Conservation (phyloP, 768 basidiomycete genomes). For the Hericium coralloides region DNA sequence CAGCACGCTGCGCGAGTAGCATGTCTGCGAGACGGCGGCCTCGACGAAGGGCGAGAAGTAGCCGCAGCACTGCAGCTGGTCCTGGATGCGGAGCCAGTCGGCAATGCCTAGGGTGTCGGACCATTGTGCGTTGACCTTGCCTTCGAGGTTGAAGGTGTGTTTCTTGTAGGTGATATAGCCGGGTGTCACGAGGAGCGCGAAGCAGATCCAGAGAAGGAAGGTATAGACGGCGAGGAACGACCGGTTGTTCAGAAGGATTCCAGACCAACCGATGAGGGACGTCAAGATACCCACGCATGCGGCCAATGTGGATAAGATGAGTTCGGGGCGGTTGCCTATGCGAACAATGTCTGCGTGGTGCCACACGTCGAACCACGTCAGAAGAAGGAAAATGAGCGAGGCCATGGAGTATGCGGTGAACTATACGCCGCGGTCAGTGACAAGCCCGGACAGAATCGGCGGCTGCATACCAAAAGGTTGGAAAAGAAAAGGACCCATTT, state of each 20-base stretch:
- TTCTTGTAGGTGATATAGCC: conserved; percentile 76
- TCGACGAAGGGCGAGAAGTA: conserved; percentile 76
- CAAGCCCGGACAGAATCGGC: neutral
- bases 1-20: conserved; percentile 61
- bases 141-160: conserved; percentile 70
- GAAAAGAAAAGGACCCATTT: conserved; percentile 72
- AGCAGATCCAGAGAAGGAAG: conserved; percentile 64
- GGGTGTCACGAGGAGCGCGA: conserved; percentile 61
- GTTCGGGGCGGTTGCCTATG: conserved; percentile 57
- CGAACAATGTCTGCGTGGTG: conserved; percentile 60
- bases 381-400: conserved; percentile 54
- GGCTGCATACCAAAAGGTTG: conserved; percentile 42
- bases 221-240: conserved; percentile 70
- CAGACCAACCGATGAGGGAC: conserved; percentile 67
- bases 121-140: conserved; percentile 76
- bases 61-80: conserved; percentile 70
- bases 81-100: conserved; percentile 63
- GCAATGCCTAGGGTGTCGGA: conserved; percentile 46
- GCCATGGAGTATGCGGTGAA: conserved; percentile 53
- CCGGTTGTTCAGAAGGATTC: conserved; percentile 78
- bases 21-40: conserved; percentile 65
- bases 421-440: conserved; percentile 19
- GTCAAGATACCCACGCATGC: conserved; percentile 52
- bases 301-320: conserved; percentile 63
- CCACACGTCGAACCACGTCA: conserved; percentile 76